These are phyloP conservation scores for Mycena polygramma DNA, from an alignment of 768 basidiomycete genomes.

Conservation along the genomic window DNA sequence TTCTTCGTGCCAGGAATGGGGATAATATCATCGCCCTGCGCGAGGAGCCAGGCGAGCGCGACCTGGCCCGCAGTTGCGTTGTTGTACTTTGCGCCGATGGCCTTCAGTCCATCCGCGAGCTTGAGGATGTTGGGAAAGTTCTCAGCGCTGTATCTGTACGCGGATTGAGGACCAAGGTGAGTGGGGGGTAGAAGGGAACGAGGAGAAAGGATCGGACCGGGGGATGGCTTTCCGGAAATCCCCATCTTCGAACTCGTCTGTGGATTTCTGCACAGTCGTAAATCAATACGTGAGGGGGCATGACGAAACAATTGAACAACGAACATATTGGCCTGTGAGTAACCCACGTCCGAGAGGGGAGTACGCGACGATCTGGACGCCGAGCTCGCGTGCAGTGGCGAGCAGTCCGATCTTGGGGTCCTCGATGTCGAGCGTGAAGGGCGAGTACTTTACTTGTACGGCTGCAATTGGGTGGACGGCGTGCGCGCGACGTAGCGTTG, in stretches of 20 bases:
- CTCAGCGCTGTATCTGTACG: constrained; percentile 46
- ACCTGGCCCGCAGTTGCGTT: constrained; percentile 59
- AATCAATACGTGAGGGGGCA: not conserved
- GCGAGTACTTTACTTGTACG: constrained; percentile 64
- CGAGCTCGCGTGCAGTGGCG: constrained; percentile 6
- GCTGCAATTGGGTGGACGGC: constrained; percentile 63
- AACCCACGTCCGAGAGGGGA: constrained; percentile 67
- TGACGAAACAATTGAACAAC: constrained; percentile 25
- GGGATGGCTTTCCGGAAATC: constrained; percentile 56
- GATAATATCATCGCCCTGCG: constrained; percentile 60
- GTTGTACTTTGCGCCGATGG: constrained; percentile 53
- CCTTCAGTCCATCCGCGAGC: constrained; percentile 54
- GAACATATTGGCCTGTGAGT: constrained; percentile 60
- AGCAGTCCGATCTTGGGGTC: constrained; percentile 4
- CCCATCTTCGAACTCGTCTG: constrained; percentile 52
- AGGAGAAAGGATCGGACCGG: constrained; percentile 38
- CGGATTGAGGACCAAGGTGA: not conserved
- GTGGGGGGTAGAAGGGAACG: not conserved
- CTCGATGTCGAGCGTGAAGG: constrained; percentile 38
- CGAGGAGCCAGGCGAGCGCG: constrained; percentile 64
- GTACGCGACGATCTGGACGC: constrained; percentile 43
- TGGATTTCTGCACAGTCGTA: constrained; percentile 44
- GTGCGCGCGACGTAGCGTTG: constrained; percentile 62
- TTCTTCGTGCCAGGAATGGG: constrained; percentile 63
- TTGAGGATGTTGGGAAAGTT: constrained; percentile 62